phyloP scores from a whole-genome alignment of 495 filamentous ascomycete species.

The Daldinia childiae region DNA sequence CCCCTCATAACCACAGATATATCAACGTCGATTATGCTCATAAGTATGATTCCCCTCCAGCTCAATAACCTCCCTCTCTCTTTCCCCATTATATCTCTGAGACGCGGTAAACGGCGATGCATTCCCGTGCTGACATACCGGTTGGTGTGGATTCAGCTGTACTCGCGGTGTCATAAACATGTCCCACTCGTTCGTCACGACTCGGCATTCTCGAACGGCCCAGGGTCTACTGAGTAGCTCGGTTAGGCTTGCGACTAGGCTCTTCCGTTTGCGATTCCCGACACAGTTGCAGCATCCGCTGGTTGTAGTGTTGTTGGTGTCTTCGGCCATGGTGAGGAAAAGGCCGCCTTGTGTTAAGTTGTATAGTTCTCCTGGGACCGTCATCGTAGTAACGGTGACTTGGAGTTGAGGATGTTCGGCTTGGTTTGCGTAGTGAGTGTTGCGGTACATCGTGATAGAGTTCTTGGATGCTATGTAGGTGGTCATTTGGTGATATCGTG shows the following conservation, averaged over 20 bases:
- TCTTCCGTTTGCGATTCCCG: neutral
- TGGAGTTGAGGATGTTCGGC: neutral
- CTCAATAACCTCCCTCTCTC: neutral
- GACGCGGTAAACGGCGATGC: neutral
- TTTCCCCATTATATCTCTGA: neutral
- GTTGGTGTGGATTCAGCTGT: neutral
- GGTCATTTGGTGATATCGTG: neutral
- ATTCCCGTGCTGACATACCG: neutral
- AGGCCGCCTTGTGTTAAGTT: neutral
- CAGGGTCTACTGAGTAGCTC: neutral
- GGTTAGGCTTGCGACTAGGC: neutral
- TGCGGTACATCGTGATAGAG: neutral
- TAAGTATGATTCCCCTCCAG: neutral
- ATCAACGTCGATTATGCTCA: neutral
- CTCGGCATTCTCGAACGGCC: neutral
- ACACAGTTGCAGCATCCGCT: neutral
- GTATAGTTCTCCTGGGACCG: neutral
- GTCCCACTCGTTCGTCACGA: neutral
- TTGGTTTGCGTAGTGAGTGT: neutral
- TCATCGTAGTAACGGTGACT: neutral
- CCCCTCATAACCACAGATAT: neutral
- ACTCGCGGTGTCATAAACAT: neutral
- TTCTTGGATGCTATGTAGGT: neutral
- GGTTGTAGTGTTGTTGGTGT: neutral
- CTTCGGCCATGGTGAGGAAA: neutral